Base-by-base conservation (phyloP, 371 early-diverging fungal species). In the Mortierella sp. region DNA sequence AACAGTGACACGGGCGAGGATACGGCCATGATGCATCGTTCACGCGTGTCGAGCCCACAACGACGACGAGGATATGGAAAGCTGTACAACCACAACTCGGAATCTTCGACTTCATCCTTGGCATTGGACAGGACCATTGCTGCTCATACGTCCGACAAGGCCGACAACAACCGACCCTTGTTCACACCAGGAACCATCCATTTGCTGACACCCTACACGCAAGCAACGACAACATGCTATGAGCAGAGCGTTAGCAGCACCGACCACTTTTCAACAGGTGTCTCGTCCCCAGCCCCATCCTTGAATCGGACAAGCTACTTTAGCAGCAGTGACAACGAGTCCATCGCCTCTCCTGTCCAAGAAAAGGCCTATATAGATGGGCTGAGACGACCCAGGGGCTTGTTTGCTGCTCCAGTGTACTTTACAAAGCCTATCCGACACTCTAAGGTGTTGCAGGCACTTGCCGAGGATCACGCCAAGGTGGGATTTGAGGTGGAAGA, bases 381-480 rank as follows among this genome's bases (percentile, higher is more conserved):
- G 2, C 51, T 48, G 2, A n/a, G 13, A 13, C 39, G 46, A 37
- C 56, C 31, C 31, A 59, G 44, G 25, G 63, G 63, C 12, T 16
- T 64, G 24, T 68, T 76, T 56, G 53, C 63, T 10, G 50, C 24
- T 28, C 69, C 68, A 8, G 54, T 68, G 8, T 76, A 76, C 40
- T 60, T 68, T 34, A 68, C 76, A 7, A 76, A 76, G 51, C 76
- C 76, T 9, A 63, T 76, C n/a, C 76, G 76, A 2, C 76, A 76
- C 21, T 67, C 76, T 45, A 76, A 76, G 54, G 63, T 76, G 1
- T 43, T 76, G 46, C 65, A 64, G 58, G 39, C 48, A 0, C 46
- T 76, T 3, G 40, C 57, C 2, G 67, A 67, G 29, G 50, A 73
- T n/a, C 63, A 62, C 0, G n/a, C 24, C 4, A 54, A 60, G 3